Evolutionary conservation across 768 basidiomycete genomes (phyloP).

Genomic region (Serendipita vermifera): DNA sequence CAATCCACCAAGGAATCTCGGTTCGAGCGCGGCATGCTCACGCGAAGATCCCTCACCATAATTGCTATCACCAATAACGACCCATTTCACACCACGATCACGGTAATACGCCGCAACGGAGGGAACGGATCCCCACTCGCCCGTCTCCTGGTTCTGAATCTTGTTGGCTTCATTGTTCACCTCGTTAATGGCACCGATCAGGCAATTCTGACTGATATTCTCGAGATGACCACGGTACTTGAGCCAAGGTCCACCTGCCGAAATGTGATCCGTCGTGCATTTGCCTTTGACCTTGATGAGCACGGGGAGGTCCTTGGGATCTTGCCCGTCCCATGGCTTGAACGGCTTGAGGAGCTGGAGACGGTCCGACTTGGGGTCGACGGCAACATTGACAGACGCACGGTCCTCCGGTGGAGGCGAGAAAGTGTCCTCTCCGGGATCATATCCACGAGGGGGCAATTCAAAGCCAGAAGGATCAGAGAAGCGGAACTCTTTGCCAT

Average conservation of each 20-base stretch:
- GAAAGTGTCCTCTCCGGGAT: constrained; percentile 95
- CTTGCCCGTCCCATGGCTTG: constrained; percentile 86
- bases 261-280: constrained; percentile 97
- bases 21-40: constrained; percentile 94
- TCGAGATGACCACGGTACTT: constrained; percentile 98
- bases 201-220: constrained; percentile 97
- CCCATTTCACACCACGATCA: constrained; percentile 84
- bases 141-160: constrained; percentile 79
- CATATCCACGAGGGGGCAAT: constrained; percentile 90
- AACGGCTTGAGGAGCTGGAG: constrained; percentile 86
- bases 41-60: constrained; percentile 98
- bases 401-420: constrained; percentile 85
- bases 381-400: constrained; percentile 69
- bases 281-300: constrained; percentile 99
- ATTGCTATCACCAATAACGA: constrained; percentile 90
- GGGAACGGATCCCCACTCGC: constrained; percentile 76
- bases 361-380: constrained; percentile 74
- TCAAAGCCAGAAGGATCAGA: constrained; percentile 81
- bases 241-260: constrained; percentile 97
- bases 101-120: constrained; percentile 80
- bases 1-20: constrained; percentile 85
- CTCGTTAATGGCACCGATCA: constrained; percentile 93
- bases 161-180: constrained; percentile 96
- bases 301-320: constrained; percentile 74
- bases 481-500: constrained; percentile 97